Evolutionary conservation across 2,329 filamentous ascomycete genomes (phyloP), one percentile per base, ranked within the genome.

Genomic region (Balansia obtecta): DNA sequence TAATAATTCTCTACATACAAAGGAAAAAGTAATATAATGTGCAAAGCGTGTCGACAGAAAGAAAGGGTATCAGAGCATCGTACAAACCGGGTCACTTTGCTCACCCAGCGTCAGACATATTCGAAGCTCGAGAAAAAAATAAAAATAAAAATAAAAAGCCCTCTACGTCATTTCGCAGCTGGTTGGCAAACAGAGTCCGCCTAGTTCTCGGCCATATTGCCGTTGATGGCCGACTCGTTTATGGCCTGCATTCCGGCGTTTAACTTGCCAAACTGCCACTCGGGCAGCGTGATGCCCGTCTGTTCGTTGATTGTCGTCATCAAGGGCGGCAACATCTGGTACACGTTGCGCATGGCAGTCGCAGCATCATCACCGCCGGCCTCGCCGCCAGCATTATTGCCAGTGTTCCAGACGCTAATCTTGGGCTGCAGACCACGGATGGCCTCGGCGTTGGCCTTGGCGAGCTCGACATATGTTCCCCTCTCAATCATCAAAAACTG

Each of bases 351-450:
- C 68, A 93, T 83, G 1, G 63, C 58, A 39, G 67, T 62, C 4
- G 84, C 76, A 52, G 86, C 82, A 50, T 77, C 82, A 50, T 77
- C 70, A 41, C 67, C 64, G 27, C 66, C 68, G 41, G 62, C 69
- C n/a, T 67, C 70, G 18, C 63, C 61, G 15, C 63, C 62, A 11
- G 67, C 69, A 3, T 64, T 72, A 46, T 68, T 65, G 42, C 86
- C 86, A 9, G 88, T 94, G 63, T 88, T 93, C 88, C 88, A 95
- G 27, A 91, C 82, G 54, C 83, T 89, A 70, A 94, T 93, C 82
- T 94, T 94, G 56, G 88, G 88, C 65, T 89, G 79, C 57, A 94
- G 69, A 27, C 88, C 88, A 48, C 79, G 74, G 62, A 94, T 79
- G 33, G 86, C 88, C 33, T 74, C 65, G 45, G 85, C 87, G 59